phyloP scores from a whole-genome alignment of 805 yeast species.

The Myxozyma monticola region DNA sequence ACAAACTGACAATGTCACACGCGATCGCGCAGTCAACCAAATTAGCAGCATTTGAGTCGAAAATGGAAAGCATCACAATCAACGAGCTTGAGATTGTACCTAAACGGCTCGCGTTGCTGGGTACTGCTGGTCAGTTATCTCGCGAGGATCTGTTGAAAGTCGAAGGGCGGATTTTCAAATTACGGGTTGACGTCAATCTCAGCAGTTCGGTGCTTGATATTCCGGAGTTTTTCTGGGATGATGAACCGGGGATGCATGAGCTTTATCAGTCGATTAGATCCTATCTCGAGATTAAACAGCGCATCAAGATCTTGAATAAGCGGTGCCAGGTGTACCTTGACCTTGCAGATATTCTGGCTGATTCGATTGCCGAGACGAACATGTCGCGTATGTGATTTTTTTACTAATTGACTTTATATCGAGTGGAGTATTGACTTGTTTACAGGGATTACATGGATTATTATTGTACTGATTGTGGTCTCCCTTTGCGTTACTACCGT shows the following conservation, averaged over 20 bases:
- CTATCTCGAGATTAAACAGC: slow-evolving; percentile 89
- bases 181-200: slow-evolving; percentile 89
- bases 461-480: slow-evolving; percentile 75
- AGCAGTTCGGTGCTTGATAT: slow-evolving; percentile 90
- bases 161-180: slow-evolving; percentile 84
- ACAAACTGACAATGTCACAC: slow-evolving; percentile 89
- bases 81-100: slow-evolving; percentile 74
- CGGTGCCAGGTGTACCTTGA: slow-evolving; percentile 92
- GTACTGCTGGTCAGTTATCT: slow-evolving; percentile 70
- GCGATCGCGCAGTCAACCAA: slow-evolving; percentile 97
- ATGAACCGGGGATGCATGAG: slow-evolving; percentile 93
- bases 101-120: slow-evolving; percentile 84
- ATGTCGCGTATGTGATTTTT: slow-evolving; percentile 57
- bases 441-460: slow-evolving; percentile 76
- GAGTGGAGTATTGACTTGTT: background rate
- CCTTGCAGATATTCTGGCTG: slow-evolving; percentile 88
- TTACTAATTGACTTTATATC: too few relatives aligned
- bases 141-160: slow-evolving; percentile 82
- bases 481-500: slow-evolving; percentile 67
- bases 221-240: slow-evolving; percentile 94
- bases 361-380: slow-evolving; percentile 88
- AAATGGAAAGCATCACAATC: slow-evolving; percentile 58
- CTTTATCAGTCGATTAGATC: slow-evolving; percentile 85
- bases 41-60: slow-evolving; percentile 83
- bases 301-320: slow-evolving; percentile 91